phyloP scores from a whole-genome alignment of 2,329 filamentous ascomycete genomes.

The Nothomitra cinnamomea region DNA sequence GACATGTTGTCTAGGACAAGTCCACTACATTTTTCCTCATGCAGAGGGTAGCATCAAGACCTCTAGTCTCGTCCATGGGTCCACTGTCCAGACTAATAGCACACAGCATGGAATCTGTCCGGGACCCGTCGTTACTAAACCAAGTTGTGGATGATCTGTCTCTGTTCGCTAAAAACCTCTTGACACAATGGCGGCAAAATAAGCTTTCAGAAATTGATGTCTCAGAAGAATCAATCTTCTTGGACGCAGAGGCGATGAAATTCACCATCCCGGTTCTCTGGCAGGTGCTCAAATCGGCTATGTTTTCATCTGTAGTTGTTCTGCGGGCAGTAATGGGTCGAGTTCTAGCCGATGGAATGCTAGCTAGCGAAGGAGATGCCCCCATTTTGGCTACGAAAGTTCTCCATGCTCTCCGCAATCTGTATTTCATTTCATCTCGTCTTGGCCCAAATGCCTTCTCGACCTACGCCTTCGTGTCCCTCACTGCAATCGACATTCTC shows the following conservation, averaged over 20 bases:
- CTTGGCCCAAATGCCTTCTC: constrained; percentile 60
- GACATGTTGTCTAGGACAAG: constrained; percentile 14
- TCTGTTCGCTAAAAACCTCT: constrained; percentile 46
- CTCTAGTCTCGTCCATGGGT: constrained; percentile 49
- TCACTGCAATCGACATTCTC: constrained; percentile 68
- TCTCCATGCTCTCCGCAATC: constrained; percentile 55
- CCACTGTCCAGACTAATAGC: constrained; percentile 48
- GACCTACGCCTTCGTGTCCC: constrained; percentile 68
- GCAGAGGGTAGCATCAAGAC: constrained; percentile 39
- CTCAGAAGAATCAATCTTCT: constrained; percentile 42
- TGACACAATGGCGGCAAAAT: constrained; percentile 57
- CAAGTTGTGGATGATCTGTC: constrained; percentile 46
- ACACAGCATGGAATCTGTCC: constrained; percentile 42
- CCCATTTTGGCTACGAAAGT: constrained; percentile 52
- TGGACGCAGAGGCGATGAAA: constrained; percentile 48
- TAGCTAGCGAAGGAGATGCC: constrained; percentile 28
- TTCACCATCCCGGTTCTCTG: constrained; percentile 56
- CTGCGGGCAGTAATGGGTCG: constrained; percentile 59
- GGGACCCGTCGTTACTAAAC: constrained; percentile 28
- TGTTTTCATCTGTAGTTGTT: constrained; percentile 60
- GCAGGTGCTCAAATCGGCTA: constrained; percentile 54
- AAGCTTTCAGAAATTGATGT: constrained; percentile 57
- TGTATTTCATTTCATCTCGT: constrained; percentile 68
- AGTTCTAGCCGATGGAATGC: constrained; percentile 38
- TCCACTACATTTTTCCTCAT: constrained; percentile 45